These are phyloP conservation scores for Pyrrhoderma noxium DNA, from an alignment of 1,284 basidiomycete species.

Conservation along the genomic window DNA sequence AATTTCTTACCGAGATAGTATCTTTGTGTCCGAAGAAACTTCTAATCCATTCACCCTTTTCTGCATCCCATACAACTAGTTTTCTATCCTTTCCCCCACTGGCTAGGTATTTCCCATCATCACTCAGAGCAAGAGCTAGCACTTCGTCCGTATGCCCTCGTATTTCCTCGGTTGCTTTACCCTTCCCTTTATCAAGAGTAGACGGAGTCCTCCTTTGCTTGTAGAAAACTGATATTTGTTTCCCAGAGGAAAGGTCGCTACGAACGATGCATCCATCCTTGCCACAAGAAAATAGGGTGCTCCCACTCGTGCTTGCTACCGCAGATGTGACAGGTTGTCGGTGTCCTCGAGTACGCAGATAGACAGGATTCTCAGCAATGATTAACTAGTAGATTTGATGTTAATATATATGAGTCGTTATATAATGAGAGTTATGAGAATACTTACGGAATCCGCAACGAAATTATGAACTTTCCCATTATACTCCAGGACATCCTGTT, in stretches of 20 bases:
- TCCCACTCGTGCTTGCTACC: slow-evolving; percentile 59
- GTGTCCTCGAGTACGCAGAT: slow-evolving; percentile 66
- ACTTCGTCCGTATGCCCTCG: slow-evolving; percentile 86
- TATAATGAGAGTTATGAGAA: slow-evolving; percentile 6
- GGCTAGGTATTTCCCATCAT: slow-evolving; percentile 79
- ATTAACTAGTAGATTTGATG: slow-evolving; percentile 37
- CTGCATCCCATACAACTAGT: slow-evolving; percentile 79
- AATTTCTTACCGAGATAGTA: slow-evolving; percentile 61
- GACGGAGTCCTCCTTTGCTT: slow-evolving; percentile 31
- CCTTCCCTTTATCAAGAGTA: slow-evolving; percentile 52
- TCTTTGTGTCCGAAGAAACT: slow-evolving; percentile 83
- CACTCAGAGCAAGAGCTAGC: slow-evolving; percentile 74
- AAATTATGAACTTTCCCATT: slow-evolving; percentile 81
- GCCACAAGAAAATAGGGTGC: slow-evolving; percentile 71
- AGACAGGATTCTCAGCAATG: slow-evolving; percentile 35
- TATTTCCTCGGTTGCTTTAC: slow-evolving; percentile 36
- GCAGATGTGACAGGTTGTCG: slow-evolving; percentile 73
- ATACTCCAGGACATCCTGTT: slow-evolving; percentile 83
- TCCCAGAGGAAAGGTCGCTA: slow-evolving; percentile 65
- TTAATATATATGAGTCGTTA: not conserved
- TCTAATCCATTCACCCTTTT: slow-evolving; percentile 66
- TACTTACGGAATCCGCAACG: slow-evolving; percentile 60
- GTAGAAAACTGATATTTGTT: slow-evolving; percentile 49
- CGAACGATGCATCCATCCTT: slow-evolving; percentile 84
- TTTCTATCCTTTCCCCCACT: slow-evolving; percentile 82